phyloP scores from a whole-genome alignment of 2,329 filamentous ascomycete genomes.

The Trichoderma sp. region DNA sequence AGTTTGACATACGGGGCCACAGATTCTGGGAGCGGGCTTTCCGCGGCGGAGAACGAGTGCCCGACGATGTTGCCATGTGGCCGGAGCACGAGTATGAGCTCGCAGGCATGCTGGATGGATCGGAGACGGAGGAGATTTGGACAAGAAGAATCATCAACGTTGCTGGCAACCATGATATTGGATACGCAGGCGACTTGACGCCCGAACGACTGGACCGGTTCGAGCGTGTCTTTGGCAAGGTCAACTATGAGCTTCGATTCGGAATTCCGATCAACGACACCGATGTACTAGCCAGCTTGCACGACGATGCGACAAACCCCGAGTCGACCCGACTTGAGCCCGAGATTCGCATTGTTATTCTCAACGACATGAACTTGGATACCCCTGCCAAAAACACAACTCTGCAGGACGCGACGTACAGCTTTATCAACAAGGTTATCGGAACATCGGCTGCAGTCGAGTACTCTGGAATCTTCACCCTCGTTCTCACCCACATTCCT shows the following conservation, averaged over 20 bases:
- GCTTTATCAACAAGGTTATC: conserved; percentile 72
- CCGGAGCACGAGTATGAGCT: conserved; percentile 54
- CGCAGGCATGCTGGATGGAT: conserved; percentile 50
- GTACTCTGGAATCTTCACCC: conserved; percentile 67
- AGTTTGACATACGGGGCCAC: conserved; percentile 73
- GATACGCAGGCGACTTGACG: conserved; percentile 90
- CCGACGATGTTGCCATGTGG: conserved; percentile 54
- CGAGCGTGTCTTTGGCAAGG: conserved; percentile 79
- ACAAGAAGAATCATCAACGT: conserved; percentile 80
- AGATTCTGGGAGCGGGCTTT: conserved; percentile 85
- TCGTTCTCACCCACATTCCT: conserved; percentile 90
- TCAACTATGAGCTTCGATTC: conserved; percentile 87
- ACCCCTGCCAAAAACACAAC: conserved; percentile 68
- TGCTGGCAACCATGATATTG: conserved; percentile 93
- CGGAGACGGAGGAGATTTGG: conserved; percentile 60
- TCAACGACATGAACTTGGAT: conserved; percentile 95
- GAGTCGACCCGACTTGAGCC: conserved; percentile 56
- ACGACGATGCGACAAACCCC: conserved; percentile 46
- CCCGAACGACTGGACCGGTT: conserved; percentile 75
- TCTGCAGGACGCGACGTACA: conserved; percentile 75
- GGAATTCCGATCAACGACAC: conserved; percentile 53
- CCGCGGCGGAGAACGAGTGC: conserved; percentile 64
- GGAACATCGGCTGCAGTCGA: conserved; percentile 62
- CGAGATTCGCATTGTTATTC: conserved; percentile 76
- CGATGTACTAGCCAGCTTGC: conserved; percentile 44